phyloP scores from a whole-genome alignment of 768 basidiomycete species.

The Hemileccinum impolitum region DNA sequence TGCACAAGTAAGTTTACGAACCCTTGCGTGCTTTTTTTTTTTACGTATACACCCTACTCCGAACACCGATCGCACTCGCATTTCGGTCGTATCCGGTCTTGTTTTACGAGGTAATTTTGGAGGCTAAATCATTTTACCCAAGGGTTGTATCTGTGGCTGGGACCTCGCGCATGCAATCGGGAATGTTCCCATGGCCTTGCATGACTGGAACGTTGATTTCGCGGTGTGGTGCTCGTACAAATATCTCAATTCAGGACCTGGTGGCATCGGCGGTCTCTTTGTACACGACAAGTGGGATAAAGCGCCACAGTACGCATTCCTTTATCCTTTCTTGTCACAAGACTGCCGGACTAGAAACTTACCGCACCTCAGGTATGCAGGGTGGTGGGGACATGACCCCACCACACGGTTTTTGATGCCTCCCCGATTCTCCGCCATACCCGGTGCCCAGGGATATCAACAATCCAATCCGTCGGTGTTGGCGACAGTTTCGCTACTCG shows the following conservation, averaged over 20 bases:
- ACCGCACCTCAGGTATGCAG: constrained; percentile 61
- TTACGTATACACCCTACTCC: constrained; percentile 25
- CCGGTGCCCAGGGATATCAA: constrained; percentile 93
- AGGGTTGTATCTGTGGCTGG: constrained; percentile 95
- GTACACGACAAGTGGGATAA: constrained; percentile 79
- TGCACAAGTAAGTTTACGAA: constrained; percentile 56
- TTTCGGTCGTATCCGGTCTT: constrained; percentile 7
- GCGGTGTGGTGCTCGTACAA: constrained; percentile 99
- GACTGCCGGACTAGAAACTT: constrained; percentile 8
- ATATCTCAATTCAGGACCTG: constrained; percentile 95
- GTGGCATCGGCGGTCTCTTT: constrained; percentile 94
- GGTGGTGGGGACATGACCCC: constrained; percentile 98
- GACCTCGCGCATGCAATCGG: constrained; percentile 96
- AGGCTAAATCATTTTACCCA: constrained; percentile 12
- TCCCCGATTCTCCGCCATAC: constrained; percentile 73
- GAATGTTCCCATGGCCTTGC: constrained; percentile 84
- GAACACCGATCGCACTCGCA: constrained; percentile 6
- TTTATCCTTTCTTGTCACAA: constrained; percentile 8
- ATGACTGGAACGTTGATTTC: constrained; percentile 95
- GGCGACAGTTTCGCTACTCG: constrained; percentile 73
- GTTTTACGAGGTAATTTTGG: constrained; percentile 8
- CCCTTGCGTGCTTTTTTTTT: constrained; percentile 15
- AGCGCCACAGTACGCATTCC: constrained; percentile 55
- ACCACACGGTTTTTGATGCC: constrained; percentile 90
- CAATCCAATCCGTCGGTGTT: constrained; percentile 92